Evolutionary conservation across 345 rosid genomes (phyloP).

Genomic region (Eucalyptus erythrocorys): DNA sequence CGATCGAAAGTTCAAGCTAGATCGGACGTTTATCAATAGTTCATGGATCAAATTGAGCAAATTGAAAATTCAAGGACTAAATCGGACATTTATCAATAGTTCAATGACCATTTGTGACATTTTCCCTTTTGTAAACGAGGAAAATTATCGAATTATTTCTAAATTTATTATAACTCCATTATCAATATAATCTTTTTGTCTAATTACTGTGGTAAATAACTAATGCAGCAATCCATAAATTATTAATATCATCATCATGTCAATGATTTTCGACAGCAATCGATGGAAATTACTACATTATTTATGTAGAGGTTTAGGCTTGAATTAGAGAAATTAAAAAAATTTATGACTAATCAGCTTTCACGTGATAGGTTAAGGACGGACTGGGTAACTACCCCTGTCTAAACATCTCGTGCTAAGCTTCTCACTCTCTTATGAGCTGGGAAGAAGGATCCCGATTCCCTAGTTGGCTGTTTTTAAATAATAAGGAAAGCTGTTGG

Average conservation of each 20-base stretch:
- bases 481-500: neutral
- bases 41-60: too few species aligned
- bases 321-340: neutral
- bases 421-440: neutral
- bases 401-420: neutral
- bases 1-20: too few species aligned
- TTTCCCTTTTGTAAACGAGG: neutral
- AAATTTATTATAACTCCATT: neutral
- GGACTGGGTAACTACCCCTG: neutral
- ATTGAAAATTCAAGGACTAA: too few species aligned
- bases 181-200: fast-evolving
- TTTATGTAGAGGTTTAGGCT: neutral
- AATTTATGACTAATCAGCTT: neutral
- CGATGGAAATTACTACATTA: too few species aligned
- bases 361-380: fast-evolving
- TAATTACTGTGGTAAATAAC: too few species aligned
- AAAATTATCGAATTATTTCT: neutral
- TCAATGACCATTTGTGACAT: too few species aligned
- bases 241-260: neutral
- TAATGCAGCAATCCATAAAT: neutral
- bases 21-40: too few species aligned
- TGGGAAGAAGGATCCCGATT: neutral
- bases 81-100: too few species aligned
- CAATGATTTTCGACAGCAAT: neutral
- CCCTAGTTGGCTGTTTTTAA: neutral